Percentiles rank a stretch among this genome's conserved stretches.
Evolutionary conservation across 2,329 filamentous ascomycete species (phyloP).

Genomic region (Colletotrichum tropicale): DNA sequence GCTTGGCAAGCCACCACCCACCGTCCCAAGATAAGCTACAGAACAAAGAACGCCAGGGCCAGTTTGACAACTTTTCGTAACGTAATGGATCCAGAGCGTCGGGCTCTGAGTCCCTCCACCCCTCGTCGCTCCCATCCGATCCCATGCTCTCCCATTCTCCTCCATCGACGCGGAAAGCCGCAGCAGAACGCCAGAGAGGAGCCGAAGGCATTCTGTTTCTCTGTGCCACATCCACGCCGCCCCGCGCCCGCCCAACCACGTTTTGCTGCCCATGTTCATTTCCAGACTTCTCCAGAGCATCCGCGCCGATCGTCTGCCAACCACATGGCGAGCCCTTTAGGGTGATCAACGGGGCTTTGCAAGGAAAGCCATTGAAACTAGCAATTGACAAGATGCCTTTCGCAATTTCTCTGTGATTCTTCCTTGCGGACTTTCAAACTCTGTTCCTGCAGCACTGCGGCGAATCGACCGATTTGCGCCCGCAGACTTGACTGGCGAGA

Average conservation of each 20-base stretch:
- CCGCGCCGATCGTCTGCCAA: not conserved
- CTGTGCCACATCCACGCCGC: not conserved
- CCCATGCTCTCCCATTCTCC: not conserved
- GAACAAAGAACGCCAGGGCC: not conserved
- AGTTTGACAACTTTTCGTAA: conserved; percentile 10
- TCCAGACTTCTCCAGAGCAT: not conserved
- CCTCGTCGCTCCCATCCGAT: not conserved
- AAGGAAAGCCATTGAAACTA: not conserved
- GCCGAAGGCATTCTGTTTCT: not conserved
- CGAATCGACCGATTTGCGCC: not conserved
- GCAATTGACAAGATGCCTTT: not conserved
- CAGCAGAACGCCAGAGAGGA: not conserved
- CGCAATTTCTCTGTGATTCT: not conserved
- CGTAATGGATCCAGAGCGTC: conserved; percentile 19
- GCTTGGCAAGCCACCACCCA: not conserved
- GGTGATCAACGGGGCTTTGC: not conserved
- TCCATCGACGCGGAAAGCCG: not conserved
- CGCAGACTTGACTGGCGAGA: not conserved
- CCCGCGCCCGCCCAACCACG: not conserved
- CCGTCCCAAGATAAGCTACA: not conserved
- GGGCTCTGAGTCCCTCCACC: not conserved
- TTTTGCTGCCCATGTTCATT: not conserved
- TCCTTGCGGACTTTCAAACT: not conserved
- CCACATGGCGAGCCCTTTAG: not conserved
- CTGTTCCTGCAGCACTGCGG: not conserved